Conservation (phyloP, 1,139 yeast genomes). For the Hanseniaspora sp. region DNA sequence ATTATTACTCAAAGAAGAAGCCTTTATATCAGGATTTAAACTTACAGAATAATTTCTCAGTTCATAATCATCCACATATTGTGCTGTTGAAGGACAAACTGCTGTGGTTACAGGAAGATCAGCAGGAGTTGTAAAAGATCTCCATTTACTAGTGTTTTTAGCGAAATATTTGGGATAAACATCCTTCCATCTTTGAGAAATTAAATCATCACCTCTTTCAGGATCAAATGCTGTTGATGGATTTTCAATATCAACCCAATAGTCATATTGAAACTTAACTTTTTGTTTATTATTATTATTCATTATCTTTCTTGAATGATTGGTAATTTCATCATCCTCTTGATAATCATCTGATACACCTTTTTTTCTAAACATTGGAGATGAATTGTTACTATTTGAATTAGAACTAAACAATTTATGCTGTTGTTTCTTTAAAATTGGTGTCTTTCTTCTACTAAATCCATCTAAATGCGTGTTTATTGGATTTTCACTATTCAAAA, state of each 20-base stretch:
- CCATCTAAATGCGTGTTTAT: background rate
- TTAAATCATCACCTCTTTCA: constrained; percentile 35
- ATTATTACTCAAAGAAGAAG: constrained; percentile 32
- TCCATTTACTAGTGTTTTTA: constrained; percentile 74
- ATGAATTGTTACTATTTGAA: background rate
- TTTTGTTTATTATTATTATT: background rate
- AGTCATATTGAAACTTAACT: constrained; percentile 20
- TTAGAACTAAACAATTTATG: constrained; percentile 4
- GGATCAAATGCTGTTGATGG: constrained; percentile 52
- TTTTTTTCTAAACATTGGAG: constrained; percentile 4
- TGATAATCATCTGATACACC: too few relatives aligned
- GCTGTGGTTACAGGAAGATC: constrained; percentile 74
- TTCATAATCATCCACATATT: constrained; percentile 52
- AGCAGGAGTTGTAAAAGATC: constrained; percentile 86
- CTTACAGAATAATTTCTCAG: constrained; percentile 36
- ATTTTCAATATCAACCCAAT: constrained; percentile 60
- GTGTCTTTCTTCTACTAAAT: background rate
- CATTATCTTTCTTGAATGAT: background rate
- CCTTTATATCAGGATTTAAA: constrained; percentile 31
- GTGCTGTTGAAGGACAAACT: constrained; percentile 58
- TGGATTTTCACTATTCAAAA: background rate
- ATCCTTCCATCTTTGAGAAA: constrained; percentile 73
- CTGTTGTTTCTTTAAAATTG: background rate
- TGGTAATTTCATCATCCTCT: background rate
- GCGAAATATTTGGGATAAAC: constrained; percentile 65